Conservation (phyloP, 768 basidiomycete species). For the Kwoniella sp. region DNA sequence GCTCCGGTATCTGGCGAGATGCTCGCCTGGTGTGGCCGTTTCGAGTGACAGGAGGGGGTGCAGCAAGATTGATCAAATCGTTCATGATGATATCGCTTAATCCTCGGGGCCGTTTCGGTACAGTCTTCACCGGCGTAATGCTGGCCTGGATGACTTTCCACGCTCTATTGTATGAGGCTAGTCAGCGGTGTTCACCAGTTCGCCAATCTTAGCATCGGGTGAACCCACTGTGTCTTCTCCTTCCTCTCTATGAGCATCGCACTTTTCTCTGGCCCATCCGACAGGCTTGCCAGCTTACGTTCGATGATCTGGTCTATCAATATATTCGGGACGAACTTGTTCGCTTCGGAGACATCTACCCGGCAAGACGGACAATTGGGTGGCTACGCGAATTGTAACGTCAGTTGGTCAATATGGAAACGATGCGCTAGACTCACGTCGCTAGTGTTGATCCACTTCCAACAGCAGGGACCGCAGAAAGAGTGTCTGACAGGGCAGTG, state of each 20-base stretch:
- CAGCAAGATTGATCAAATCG: slow-evolving; percentile 31
- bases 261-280: slow-evolving; percentile 29
- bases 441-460: slow-evolving; percentile 46
- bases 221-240: slow-evolving; percentile 40
- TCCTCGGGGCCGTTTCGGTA: slow-evolving; percentile 22
- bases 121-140: slow-evolving; percentile 17
- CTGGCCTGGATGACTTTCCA: slow-evolving; percentile 37
- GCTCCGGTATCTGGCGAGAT: slow-evolving; percentile 34
- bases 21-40: slow-evolving; percentile 35
- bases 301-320: slow-evolving; percentile 49
- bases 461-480: slow-evolving; percentile 48
- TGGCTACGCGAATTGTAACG: slow-evolving; percentile 27
- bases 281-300: slow-evolving; percentile 34
- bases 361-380: slow-evolving; percentile 47
- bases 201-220: no score
- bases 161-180: no score
- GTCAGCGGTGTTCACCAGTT: no score
- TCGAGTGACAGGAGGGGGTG: slow-evolving; percentile 6
- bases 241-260: slow-evolving; percentile 37
- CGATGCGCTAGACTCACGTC: slow-evolving; percentile 25
- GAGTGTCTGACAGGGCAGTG: slow-evolving; percentile 32
- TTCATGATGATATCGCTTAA: slow-evolving; percentile 30
- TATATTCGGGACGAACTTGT: slow-evolving; percentile 44
- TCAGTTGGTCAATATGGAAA: no score
- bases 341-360: slow-evolving; percentile 21